Evolutionary conservation across 176 grass and related monocot genomes (phyloP), one percentile per base, ranked within the genome.

Genomic region (Lolium rigidum): DNA sequence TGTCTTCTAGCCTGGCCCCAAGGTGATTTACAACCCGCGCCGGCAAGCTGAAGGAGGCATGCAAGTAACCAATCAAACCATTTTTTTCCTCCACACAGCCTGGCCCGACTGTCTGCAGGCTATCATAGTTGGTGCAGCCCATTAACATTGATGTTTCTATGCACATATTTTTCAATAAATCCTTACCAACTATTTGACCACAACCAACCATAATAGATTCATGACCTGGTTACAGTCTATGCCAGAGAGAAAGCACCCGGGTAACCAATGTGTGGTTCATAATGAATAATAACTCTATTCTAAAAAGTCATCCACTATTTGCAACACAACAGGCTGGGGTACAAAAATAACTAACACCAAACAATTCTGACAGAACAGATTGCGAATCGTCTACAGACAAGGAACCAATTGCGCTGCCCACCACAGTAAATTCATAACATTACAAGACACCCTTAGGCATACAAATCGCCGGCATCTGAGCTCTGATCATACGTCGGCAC

Each of bases 381-480:
- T 83, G 85, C 20, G 52, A 66, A 50, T 18, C 50, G 55, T 64
- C 66, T 50, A 86, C 51, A 85, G 26, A 81, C 20, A 64, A 86
- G 3, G 85, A 81, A 72, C 59, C 64, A 56, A 56, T 59, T 25
- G 47, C 44, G 81, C 73, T 2, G 18, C 47, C 24, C 22, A 84
- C 28, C 73, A 62, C 75, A 54, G 37, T 37, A n/a, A 15, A 20
- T 70, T 74, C 41, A 46, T 59, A 89, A 65, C 58, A 89, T 81
- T 76, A 52, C 78, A 81, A 51, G 60, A 55, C 37, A 69, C 70
- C 73, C 41, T 46, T 21, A 76, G 48, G 59, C 21, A 64, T 22
- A 67, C 77, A 89, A 77, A 85, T 72, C 57, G 11, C 80, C 37
- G 78, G 77, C 76, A 81, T 65, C 59, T 52, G 77, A 62, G 28